These are phyloP conservation scores for Carpinus viminea DNA, from an alignment of 306 rosid genomes.

Conservation along the genomic window DNA sequence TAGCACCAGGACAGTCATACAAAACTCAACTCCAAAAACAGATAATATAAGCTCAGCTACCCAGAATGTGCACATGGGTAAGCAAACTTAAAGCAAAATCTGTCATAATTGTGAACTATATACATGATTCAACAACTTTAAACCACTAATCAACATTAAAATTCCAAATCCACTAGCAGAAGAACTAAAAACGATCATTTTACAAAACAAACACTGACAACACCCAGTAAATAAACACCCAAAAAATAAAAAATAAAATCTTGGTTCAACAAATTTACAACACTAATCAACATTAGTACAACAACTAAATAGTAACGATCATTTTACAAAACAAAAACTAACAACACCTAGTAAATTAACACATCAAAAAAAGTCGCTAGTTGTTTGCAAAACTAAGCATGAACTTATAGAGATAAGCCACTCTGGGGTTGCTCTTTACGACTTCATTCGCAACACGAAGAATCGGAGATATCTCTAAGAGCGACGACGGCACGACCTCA, in stretches of 20 bases:
- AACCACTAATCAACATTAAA: background rate
- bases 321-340: too few relatives aligned
- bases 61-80: background rate
- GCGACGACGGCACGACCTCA: slow-evolving; percentile 91
- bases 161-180: background rate
- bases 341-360: too few relatives aligned
- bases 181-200: background rate
- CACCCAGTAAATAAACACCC: background rate
- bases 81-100: background rate
- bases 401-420: slow-evolving; percentile 89
- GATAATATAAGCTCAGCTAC: background rate
- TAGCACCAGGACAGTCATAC: background rate
- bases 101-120: background rate
- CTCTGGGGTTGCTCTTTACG: slow-evolving; percentile 84
- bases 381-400: background rate
- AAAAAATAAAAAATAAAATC: too few relatives aligned
- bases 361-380: too few relatives aligned
- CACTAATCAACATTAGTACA: too few relatives aligned
- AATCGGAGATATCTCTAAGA: slow-evolving; percentile 83
- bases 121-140: too few relatives aligned
- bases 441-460: slow-evolving; percentile 98
- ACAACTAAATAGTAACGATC: too few relatives aligned
- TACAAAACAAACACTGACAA: background rate
- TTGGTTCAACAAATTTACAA: too few relatives aligned
- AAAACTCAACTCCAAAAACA: background rate